A percentile compares a stretch with the other conserved stretches of the same genome.
phyloP scores from a whole-genome alignment of 106 monocot genomes.

The Apostasia shenzhenica region DNA sequence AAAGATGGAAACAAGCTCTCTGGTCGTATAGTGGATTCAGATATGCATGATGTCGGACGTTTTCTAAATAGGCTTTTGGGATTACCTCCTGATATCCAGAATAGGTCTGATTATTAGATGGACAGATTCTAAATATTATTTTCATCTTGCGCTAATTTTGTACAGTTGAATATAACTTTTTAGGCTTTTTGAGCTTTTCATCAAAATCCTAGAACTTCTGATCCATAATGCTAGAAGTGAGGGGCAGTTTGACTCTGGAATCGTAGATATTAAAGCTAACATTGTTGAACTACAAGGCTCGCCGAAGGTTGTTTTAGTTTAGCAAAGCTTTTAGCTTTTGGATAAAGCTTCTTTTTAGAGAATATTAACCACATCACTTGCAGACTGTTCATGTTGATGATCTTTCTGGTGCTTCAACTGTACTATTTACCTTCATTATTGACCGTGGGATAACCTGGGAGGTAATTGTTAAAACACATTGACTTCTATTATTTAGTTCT shows the following conservation, averaged over 20 bases:
- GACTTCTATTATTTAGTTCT: neutral
- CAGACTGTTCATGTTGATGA: constrained; percentile 88
- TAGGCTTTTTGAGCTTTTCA: constrained; percentile 93
- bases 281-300: constrained; percentile 57
- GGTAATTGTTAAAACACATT: constrained; percentile 28
- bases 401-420: constrained; percentile 83
- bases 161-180: constrained; percentile 7
- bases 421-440: constrained; percentile 73
- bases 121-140: neutral
- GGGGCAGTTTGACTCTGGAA: constrained; percentile 93
- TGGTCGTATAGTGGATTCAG: constrained; percentile 90
- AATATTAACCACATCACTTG: constrained; percentile 13
- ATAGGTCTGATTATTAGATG: constrained; percentile 37
- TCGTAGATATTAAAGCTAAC: constrained; percentile 89
- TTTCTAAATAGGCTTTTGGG: constrained; percentile 94
- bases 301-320: constrained; percentile 54
- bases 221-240: constrained; percentile 83
- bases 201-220: constrained; percentile 71
- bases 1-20: constrained; percentile 66
- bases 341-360: neutral
- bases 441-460: constrained; percentile 92
- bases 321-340: neutral
- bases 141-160: neutral
- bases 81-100: constrained; percentile 87
- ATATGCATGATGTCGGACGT: constrained; percentile 99